Evolutionary conservation across 768 basidiomycete species (phyloP), one percentile per base, ranked within the genome.

Genomic region (Mycena chlorophos): DNA sequence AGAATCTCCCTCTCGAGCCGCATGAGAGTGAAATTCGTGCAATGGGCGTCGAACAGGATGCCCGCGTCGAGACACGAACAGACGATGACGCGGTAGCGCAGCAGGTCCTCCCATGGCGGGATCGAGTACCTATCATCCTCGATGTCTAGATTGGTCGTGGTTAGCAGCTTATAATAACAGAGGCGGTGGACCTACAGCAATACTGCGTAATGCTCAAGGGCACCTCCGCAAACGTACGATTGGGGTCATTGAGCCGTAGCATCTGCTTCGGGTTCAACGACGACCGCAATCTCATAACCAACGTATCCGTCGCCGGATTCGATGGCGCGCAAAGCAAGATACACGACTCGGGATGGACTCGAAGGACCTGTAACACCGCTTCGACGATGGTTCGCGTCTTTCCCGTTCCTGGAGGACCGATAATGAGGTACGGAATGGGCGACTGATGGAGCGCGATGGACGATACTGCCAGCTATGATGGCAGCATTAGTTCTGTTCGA

Each of bases 371-470:
- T 22, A 79, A 67, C 3, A 82, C 80, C 5, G 73, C 67, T 65
- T 80, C 79, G 20, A 79, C 78, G 3, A 79, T 71, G 2, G 79
- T 82, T 58, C 80, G 79, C 37, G 79, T 81, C 65, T 81, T 81
- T 19, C 79, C 80, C 19, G 80, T 81, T 1, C 80, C 80, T 17
- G 80, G 78, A 14, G 80, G 80, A 1, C 80, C 80, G 50, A 73
- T 71, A 52, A 81, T 79, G 2, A 81, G 63, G 54, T 77, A 77
- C 0, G 79, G 80, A 2, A 79, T 72, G n/a, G 75, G 71, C 16
- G 73, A 78, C 50, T 75, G 72, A 55, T 75, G 70, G 14, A 76
- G 63, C 2, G 78, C 70, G 26, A 80, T 73, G 6, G 75, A 72
- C 42, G 70, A 68, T 19, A 75, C 78, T 37, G 79, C 78, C 25